Base-by-base conservation (phyloP, 2,329 filamentous ascomycete species). In the Diaporthe ilicicola region DNA sequence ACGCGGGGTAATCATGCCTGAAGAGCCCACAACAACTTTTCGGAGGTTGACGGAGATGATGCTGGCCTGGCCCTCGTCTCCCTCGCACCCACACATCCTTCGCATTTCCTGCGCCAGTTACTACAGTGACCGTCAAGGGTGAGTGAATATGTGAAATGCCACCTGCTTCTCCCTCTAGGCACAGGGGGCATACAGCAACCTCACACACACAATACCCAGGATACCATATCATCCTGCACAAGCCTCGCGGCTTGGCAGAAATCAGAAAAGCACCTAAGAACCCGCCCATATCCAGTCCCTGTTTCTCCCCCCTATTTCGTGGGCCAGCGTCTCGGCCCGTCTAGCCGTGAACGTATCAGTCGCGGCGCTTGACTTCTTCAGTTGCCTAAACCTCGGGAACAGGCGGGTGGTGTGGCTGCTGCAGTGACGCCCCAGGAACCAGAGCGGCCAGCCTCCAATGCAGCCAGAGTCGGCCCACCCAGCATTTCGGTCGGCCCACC, bases 331-430 rank as follows among this genome's bases (percentile, higher is more conserved):
- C 46, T 44, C 70, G 70, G 70, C 44, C 70, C 70, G 70, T 46
- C 46, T n/a, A 70, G 54, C 70, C 70, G 70, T 50, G n/a, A 55
- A 9, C 65, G 24, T 59, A 42, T 56, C 15, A 27, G 65, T 46
- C 42, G 59, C 66, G 59, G 67, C 67, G 70, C 70, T 69, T 65
- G 56, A n/a, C 65, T 32, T 69, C 24, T 62, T 53, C 34, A 46
- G 44, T 34, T 61, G 70, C 70, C 67, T 72, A 72, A 72, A 72
- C 70, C 53, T 72, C 70, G 70, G 70, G 34, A 72, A 37, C 42
- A 39, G 17, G 15, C 6, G 29, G 27, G 32, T 44, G 67, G 37
- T 44, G 56, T 42, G 39, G 46, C 39, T 62, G 39, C 56, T 62
- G n/a, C n/a, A n/a, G n/a, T 29, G 37, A 9, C n/a, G 22, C 51